Conservation (phyloP, 2,329 filamentous ascomycete genomes). For the Chalaropsis thielavioides region DNA sequence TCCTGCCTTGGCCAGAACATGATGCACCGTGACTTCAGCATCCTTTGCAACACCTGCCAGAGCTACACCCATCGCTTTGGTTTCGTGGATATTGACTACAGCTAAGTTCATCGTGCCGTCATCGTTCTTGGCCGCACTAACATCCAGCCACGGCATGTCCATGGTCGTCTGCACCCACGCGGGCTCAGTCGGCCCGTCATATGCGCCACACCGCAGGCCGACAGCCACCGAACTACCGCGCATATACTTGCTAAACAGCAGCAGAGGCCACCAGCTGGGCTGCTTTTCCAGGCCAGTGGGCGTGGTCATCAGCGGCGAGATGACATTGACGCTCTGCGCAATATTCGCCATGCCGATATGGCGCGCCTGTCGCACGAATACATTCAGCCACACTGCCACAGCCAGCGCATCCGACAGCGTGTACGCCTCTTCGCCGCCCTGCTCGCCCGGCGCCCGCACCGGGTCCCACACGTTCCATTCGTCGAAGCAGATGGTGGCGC, state of each 20-base stretch:
- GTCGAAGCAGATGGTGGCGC: slow-evolving; percentile 64
- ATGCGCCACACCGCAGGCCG: slow-evolving; percentile 48
- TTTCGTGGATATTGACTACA: slow-evolving; percentile 58
- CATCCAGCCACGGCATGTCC: slow-evolving; percentile 57
- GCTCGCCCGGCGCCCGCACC: slow-evolving; percentile 51
- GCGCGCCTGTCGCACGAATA: slow-evolving; percentile 57
- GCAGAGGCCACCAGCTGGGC: slow-evolving; percentile 60
- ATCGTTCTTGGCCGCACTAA: slow-evolving; percentile 43
- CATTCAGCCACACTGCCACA: slow-evolving; percentile 62
- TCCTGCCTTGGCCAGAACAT: slow-evolving; percentile 42
- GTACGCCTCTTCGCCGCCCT: slow-evolving; percentile 58
- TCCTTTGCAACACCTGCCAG: slow-evolving; percentile 39
- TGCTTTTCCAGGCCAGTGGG: slow-evolving; percentile 50
- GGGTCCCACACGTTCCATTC: slow-evolving; percentile 81
- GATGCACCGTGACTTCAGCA: slow-evolving; percentile 43
- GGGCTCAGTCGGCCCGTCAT: slow-evolving; percentile 52
- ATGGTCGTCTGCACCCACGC: slow-evolving; percentile 49
- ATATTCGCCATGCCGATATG: slow-evolving; percentile 67
- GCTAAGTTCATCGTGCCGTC: slow-evolving; percentile 50
- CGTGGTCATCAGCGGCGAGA: slow-evolving; percentile 60
- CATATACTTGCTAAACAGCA: slow-evolving; percentile 52
- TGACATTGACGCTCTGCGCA: slow-evolving; percentile 65
- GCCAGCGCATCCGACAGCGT: slow-evolving; percentile 62
- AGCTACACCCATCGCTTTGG: slow-evolving; percentile 42
- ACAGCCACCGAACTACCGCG: slow-evolving; percentile 53